Evolutionary conservation across 805 yeast species (phyloP).

Genomic region (Ogataea thermomethanolica): DNA sequence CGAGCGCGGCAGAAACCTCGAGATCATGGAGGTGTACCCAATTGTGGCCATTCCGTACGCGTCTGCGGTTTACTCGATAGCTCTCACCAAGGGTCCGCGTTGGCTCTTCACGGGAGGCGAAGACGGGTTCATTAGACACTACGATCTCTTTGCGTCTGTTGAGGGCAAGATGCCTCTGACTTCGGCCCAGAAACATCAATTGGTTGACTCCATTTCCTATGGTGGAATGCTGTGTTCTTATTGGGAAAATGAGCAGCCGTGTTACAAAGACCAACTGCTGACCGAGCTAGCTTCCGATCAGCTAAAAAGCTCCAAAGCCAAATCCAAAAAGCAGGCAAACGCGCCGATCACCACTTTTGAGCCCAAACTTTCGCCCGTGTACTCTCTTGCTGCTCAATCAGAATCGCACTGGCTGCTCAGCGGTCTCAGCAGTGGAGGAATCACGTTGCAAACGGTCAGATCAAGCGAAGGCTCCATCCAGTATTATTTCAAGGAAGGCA

Average conservation of each 20-base stretch:
- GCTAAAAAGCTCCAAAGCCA: conserved; percentile 13
- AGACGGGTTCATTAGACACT: conserved; percentile 90
- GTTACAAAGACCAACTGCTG: conserved; percentile 39
- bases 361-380: conserved; percentile 78
- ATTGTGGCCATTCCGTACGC: conserved; percentile 85
- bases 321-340: conserved; percentile 34
- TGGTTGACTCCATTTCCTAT: conserved; percentile 79
- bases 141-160: conserved; percentile 79
- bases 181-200: conserved; percentile 83
- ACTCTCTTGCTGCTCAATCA: conserved; percentile 77
- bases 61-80: conserved; percentile 71
- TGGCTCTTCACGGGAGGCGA: conserved; percentile 94
- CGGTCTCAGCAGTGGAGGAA: conserved; percentile 84
- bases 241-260: conserved; percentile 96
- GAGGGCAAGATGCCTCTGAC: conserved; percentile 87
- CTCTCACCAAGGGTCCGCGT: conserved; percentile 74
- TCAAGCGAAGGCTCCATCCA: conserved; percentile 78
- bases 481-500: conserved; percentile 54
- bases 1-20: conserved; percentile 47
- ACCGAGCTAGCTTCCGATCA: conserved; percentile 21
- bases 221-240: conserved; percentile 81
- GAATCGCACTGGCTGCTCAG: conserved; percentile 81
- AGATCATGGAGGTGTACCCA: conserved; percentile 70
- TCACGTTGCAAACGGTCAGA: conserved; percentile 76
- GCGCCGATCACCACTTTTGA: conserved; percentile 39